phyloP scores from a whole-genome alignment of 345 rosid species.

The Pelargonium nanum region DNA sequence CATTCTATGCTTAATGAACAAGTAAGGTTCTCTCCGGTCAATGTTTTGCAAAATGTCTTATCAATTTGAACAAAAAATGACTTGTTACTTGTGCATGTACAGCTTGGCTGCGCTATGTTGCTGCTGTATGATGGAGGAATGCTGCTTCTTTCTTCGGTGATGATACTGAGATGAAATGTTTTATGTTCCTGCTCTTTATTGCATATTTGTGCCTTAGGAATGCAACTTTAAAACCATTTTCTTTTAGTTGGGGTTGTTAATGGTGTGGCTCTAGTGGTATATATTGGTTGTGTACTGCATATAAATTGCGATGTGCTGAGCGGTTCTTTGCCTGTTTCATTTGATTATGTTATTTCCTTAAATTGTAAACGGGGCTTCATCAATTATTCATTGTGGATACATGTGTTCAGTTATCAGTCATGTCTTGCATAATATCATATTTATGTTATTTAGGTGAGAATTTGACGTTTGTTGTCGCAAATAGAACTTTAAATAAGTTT shows the following conservation, averaged over 20 bases:
- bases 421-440: too few species aligned
- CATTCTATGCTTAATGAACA: background rate
- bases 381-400: background rate
- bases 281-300: too few species aligned
- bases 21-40: background rate
- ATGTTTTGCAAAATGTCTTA: background rate
- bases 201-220: background rate
- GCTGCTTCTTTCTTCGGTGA: conserved; percentile 13
- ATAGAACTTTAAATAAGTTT: too few species aligned
- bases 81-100: conserved; percentile 3
- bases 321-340: too few species aligned
- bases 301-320: too few species aligned
- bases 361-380: too few species aligned
- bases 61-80: background rate
- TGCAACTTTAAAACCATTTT: background rate
- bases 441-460: too few species aligned
- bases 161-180: background rate
- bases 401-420: background rate
- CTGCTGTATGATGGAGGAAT: conserved; percentile 24
- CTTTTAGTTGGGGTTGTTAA: too few species aligned
- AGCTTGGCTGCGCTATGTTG: conserved; percentile 38
- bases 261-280: too few species aligned
- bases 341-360: background rate
- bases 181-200: background rate
- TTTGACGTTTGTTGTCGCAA: too few species aligned